These are phyloP conservation scores for Solanum sitiens DNA, from an alignment of 257 asterid genomes.

Conservation along the genomic window DNA sequence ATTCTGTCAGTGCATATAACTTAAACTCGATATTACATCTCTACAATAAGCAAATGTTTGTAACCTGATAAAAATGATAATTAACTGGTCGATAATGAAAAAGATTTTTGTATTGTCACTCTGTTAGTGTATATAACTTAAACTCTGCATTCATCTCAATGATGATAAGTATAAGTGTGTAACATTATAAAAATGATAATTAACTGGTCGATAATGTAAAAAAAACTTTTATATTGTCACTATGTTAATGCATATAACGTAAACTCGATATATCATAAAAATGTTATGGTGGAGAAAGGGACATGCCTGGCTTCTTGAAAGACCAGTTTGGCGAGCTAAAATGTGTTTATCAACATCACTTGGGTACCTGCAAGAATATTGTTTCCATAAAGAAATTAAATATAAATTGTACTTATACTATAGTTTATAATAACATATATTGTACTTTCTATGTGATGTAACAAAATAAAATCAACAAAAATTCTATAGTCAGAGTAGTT, in stretches of 20 bases:
- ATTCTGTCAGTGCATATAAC: not conserved
- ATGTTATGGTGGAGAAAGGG: slow-evolving; percentile 10
- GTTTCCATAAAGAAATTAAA: not conserved
- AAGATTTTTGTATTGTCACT: not conserved
- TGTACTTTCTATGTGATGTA: not conserved
- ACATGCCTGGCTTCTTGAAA: slow-evolving; percentile 95
- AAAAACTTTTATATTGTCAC: too few species aligned
- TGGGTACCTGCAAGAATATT: slow-evolving; percentile 64
- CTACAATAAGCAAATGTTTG: not conserved
- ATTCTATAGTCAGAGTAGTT: not conserved
- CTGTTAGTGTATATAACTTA: not conserved
- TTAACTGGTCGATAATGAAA: not conserved
- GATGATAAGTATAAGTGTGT: not conserved
- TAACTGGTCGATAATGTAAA: not conserved
- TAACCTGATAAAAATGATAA: not conserved
- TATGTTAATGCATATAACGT: not conserved
- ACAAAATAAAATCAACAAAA: not conserved
- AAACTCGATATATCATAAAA: too few species aligned
- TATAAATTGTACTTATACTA: not conserved
- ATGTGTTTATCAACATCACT: slow-evolving; percentile 96
- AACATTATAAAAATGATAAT: not conserved
- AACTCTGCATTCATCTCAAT: not conserved
- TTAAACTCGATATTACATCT: not conserved
- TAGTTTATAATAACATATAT: not conserved
- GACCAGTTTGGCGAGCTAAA: slow-evolving; percentile 95